Evolutionary conservation across 129 eudicot genomes (phyloP).

Genomic region (Scalesia atractyloides): DNA sequence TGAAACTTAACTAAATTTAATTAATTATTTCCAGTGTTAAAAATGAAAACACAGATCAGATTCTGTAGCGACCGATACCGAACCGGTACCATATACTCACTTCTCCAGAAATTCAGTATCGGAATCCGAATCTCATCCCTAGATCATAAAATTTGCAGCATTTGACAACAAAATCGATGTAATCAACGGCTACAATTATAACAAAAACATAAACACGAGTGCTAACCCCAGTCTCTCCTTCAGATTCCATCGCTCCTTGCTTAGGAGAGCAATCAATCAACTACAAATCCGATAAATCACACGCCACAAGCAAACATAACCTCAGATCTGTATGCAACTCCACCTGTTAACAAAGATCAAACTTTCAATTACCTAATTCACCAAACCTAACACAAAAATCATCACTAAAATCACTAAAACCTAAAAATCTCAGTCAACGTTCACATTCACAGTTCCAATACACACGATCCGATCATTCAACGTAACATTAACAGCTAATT

Average conservation of each 20-base stretch:
- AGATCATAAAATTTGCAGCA: slow-evolving; percentile 15
- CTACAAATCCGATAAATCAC: slow-evolving; percentile 11
- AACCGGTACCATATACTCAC: no score
- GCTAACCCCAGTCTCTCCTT: slow-evolving; percentile 82
- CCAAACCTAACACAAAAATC: not conserved
- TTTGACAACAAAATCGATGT: not conserved
- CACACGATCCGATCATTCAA: not conserved
- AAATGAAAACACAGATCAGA: slow-evolving; percentile 2
- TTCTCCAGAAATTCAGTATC: no score
- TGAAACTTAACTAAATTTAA: slow-evolving; percentile 14
- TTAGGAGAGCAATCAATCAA: slow-evolving; percentile 26
- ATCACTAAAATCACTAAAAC: not conserved
- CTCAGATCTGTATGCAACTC: slow-evolving; percentile 21
- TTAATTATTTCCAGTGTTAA: not conserved
- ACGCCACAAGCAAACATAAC: slow-evolving; percentile 44
- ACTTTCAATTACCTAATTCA: slow-evolving; percentile 15
- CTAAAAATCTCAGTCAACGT: slow-evolving; percentile 13
- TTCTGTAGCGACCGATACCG: no score
- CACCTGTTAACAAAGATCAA: slow-evolving; percentile 6
- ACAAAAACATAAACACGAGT: not conserved
- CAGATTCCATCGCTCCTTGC: slow-evolving; percentile 61
- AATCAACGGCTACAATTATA: not conserved
- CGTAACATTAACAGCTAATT: not conserved
- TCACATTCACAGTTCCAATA: not conserved
- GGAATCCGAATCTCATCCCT: no score